Conservation (phyloP, 306 rosid genomes). For the Vigna hirtella region DNA sequence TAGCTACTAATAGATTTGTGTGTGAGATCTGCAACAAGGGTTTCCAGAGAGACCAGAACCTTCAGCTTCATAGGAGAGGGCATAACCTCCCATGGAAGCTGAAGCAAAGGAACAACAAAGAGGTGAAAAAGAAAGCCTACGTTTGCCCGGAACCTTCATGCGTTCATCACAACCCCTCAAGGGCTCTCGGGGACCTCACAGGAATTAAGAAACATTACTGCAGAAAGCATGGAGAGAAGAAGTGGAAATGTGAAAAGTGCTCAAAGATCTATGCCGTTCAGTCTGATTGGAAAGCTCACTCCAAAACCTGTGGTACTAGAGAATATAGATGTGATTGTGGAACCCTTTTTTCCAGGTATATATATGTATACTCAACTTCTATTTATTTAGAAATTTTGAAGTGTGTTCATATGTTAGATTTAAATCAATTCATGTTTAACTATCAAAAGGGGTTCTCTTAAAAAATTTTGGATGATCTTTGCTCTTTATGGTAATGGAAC, state of each 20-base stretch:
- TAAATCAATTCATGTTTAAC: not conserved
- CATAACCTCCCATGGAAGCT: constrained; percentile 96
- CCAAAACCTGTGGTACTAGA: constrained; percentile 95
- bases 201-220: constrained; percentile 94
- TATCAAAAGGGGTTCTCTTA: constrained; percentile 6
- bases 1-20: constrained; percentile 86
- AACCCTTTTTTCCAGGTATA: constrained; percentile 92
- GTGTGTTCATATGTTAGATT: not conserved
- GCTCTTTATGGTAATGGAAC: constrained; percentile 47
- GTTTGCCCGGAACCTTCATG: constrained; percentile 97
- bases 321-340: constrained; percentile 99
- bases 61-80: constrained; percentile 92
- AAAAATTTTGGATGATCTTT: constrained; percentile 16
- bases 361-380: not conserved
- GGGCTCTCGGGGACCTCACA: constrained; percentile 96
- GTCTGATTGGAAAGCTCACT: constrained; percentile 99
- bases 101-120: constrained; percentile 87
- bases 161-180: constrained; percentile 94
- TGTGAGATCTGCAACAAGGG: constrained; percentile 97
- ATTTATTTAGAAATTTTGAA: not conserved
- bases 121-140: constrained; percentile 81
- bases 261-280: constrained; percentile 94
- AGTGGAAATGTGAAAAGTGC: constrained; percentile 98
- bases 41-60: constrained; percentile 91
- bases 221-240: constrained; percentile 98